Evolutionary conservation across 768 basidiomycete species (phyloP).

Genomic region (Rhizopogon rudus): DNA sequence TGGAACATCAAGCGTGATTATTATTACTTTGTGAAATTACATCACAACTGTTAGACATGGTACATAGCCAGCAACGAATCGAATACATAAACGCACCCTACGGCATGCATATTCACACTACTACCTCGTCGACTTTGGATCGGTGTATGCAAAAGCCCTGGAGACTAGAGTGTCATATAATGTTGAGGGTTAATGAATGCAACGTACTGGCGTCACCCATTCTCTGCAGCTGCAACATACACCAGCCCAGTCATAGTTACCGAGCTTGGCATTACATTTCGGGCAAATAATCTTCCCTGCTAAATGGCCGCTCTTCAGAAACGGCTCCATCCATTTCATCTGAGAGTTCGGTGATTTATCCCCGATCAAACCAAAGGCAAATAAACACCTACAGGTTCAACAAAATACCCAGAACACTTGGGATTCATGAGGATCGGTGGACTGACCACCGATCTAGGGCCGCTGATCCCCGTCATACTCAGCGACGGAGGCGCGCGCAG

Average conservation of each 20-base stretch:
- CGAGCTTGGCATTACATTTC: slow-evolving; percentile 87
- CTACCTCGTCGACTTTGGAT: slow-evolving; percentile 65
- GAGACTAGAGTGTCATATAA: neutral
- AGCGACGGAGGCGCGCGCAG: slow-evolving; percentile 29
- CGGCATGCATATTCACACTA: slow-evolving; percentile 10
- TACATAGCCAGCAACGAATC: neutral
- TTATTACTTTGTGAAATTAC: too few relatives aligned
- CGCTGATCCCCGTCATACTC: slow-evolving; percentile 23
- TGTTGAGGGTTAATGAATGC: neutral
- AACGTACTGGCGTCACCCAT: slow-evolving; percentile 86
- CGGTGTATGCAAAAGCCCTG: slow-evolving; percentile 64
- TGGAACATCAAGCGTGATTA: neutral
- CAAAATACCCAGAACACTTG: slow-evolving; percentile 94
- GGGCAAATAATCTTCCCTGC: slow-evolving; percentile 92
- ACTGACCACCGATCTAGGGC: slow-evolving; percentile 26
- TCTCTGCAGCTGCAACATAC: slow-evolving; percentile 85
- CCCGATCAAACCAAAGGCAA: neutral
- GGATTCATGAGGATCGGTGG: slow-evolving; percentile 71
- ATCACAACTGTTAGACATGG: neutral
- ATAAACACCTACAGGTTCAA: slow-evolving; percentile 74
- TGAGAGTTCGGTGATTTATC: slow-evolving; percentile 18
- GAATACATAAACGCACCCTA: neutral
- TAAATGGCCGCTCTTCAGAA: slow-evolving; percentile 68
- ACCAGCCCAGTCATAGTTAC: slow-evolving; percentile 97
- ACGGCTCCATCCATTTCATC: slow-evolving; percentile 97